Percentiles rank a stretch among this genome's conserved stretches.
phyloP scores from a whole-genome alignment of 305 asterid genomes.

The Solanum chacoense region DNA sequence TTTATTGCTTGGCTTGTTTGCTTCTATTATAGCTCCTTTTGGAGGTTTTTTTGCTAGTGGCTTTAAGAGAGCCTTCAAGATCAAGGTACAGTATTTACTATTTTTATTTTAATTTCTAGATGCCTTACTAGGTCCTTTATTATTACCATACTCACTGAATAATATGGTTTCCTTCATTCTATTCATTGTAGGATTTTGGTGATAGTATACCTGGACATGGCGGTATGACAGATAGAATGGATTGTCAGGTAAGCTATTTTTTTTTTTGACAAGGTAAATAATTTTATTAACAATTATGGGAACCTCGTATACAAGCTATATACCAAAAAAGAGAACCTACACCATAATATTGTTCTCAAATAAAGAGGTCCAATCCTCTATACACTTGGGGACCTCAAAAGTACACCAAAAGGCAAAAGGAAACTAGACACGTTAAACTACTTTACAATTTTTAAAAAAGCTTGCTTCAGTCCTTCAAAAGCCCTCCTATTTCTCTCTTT shows the following conservation, averaged over 20 bases:
- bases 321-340: not conserved
- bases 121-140: not conserved
- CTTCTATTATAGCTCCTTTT: slow-evolving; percentile 95
- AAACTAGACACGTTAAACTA: not conserved
- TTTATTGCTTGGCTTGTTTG: slow-evolving; percentile 72
- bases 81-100: slow-evolving; percentile 36
- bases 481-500: not conserved
- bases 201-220: slow-evolving; percentile 99
- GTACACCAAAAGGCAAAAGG: not conserved
- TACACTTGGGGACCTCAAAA: not conserved
- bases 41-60: slow-evolving; percentile 99
- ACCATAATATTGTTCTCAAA: not conserved
- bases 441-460: not conserved
- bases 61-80: slow-evolving; percentile 93
- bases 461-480: not conserved
- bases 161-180: not conserved
- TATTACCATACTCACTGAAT: not conserved
- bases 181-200: slow-evolving; percentile 71
- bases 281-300: not conserved
- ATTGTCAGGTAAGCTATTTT: slow-evolving; percentile 65
- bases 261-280: not conserved
- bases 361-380: not conserved
- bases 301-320: not conserved
- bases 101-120: not conserved
- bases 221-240: slow-evolving; percentile 98